Evolutionary conservation across 495 filamentous ascomycete genomes (phyloP).

Genomic region (Neurospora discreta): DNA sequence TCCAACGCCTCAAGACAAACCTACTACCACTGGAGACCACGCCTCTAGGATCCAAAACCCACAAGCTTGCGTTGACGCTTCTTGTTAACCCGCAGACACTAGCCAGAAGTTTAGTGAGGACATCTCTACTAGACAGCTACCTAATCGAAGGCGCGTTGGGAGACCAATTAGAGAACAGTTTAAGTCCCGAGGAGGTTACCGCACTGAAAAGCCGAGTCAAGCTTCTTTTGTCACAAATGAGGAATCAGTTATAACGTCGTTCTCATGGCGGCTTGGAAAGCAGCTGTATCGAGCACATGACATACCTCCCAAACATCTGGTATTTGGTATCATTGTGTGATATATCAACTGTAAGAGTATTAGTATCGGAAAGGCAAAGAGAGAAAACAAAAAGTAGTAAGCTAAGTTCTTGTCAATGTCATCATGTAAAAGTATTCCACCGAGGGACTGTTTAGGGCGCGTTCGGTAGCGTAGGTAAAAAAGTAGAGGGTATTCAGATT

Average conservation of each 20-base stretch:
- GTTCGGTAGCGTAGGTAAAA: too few species aligned
- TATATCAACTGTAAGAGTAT: background rate
- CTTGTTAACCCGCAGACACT: slow-evolving; percentile 1
- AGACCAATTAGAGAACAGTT: background rate
- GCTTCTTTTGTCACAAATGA: background rate
- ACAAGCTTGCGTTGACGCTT: slow-evolving; percentile 15
- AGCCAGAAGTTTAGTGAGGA: background rate
- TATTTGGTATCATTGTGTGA: background rate
- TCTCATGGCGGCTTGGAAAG: background rate
- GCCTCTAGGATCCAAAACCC: slow-evolving; percentile 16
- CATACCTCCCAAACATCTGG: background rate
- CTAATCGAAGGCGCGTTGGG: slow-evolving; percentile 3
- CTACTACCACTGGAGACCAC: slow-evolving; percentile 35
- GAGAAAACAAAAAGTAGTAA: background rate
- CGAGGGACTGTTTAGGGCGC: background rate
- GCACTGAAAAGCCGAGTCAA: background rate
- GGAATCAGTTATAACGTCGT: background rate
- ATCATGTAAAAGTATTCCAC: background rate
- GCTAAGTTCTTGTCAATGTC: background rate
- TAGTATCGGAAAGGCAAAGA: background rate
- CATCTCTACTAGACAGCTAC: slow-evolving; percentile 5
- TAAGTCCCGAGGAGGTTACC: background rate
- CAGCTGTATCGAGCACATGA: background rate
- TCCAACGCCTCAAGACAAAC: slow-evolving; percentile 28
- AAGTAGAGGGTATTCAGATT: too few species aligned